These are phyloP conservation scores for Avena sativa DNA, from an alignment of 176 grass and related monocot species.

Conservation along the genomic window DNA sequence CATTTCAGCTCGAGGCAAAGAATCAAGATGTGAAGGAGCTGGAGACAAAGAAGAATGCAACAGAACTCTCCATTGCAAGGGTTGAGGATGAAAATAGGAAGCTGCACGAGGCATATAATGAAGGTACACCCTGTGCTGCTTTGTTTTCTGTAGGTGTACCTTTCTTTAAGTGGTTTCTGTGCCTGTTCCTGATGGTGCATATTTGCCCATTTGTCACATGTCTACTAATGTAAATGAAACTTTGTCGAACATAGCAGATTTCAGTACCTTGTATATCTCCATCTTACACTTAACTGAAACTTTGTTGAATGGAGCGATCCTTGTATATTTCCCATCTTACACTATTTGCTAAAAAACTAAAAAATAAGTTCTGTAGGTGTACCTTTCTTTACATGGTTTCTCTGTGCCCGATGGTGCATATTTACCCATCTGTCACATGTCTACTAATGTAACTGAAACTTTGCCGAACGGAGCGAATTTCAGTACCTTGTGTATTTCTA, in stretches of 20 bases:
- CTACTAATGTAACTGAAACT: neutral
- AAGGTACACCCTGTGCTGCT: conserved; percentile 50
- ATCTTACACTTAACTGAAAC: no score
- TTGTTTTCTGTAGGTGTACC: neutral
- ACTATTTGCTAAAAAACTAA: no score
- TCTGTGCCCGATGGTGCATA: conserved; percentile 22
- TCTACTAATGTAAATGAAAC: neutral
- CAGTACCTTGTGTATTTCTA: no score
- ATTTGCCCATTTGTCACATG: conserved; percentile 10
- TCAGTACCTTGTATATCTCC: no score
- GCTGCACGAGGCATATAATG: conserved; percentile 73
- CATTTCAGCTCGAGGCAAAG: conserved; percentile 69
- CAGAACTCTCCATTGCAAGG: conserved; percentile 53
- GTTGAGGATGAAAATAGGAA: conserved; percentile 65
- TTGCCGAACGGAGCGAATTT: no score
- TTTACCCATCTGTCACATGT: conserved; percentile 7
- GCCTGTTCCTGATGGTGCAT: conserved; percentile 12
- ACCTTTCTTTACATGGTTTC: neutral
- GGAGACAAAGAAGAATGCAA: conserved; percentile 73
- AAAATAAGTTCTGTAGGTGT: neutral
- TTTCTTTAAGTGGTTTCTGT: neutral
- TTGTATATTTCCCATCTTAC: no score
- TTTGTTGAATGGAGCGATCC: no score
- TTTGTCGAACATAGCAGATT: no score
- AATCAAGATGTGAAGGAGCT: conserved; percentile 69